These are phyloP conservation scores for Pseudogymnoascus sp. DNA, from an alignment of 2,329 filamentous ascomycete species.

Conservation along the genomic window DNA sequence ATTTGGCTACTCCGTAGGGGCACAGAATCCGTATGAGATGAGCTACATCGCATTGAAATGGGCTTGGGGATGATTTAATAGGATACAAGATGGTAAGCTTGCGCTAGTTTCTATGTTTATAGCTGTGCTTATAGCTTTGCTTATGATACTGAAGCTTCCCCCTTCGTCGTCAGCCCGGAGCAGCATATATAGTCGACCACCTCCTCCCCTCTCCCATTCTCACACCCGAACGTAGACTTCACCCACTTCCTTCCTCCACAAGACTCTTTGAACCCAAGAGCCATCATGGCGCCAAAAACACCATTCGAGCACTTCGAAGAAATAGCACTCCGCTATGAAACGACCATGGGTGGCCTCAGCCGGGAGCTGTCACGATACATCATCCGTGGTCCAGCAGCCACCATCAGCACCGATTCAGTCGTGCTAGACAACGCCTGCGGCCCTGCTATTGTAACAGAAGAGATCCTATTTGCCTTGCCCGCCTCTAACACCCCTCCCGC, in stretches of 20 bases:
- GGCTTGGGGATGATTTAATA: neutral
- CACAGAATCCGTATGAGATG: neutral
- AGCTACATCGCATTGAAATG: neutral
- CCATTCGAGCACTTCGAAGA: conserved; percentile 6
- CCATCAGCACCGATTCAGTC: neutral
- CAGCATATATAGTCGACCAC: neutral
- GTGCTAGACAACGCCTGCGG: conserved; percentile 27
- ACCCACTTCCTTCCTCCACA: neutral
- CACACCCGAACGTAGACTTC: neutral
- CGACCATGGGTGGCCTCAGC: conserved; percentile 16
- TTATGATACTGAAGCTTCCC: neutral
- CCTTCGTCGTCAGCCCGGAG: neutral
- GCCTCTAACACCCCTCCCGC: neutral
- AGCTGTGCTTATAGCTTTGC: neutral
- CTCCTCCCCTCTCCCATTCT: neutral
- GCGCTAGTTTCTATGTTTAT: neutral
- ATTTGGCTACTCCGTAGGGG: neutral
- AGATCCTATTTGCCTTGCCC: conserved; percentile 13
- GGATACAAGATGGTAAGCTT: neutral
- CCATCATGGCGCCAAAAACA: neutral
- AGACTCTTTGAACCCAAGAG: neutral
- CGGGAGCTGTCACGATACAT: conserved; percentile 16
- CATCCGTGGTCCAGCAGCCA: conserved; percentile 6
- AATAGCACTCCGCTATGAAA: conserved; percentile 18
- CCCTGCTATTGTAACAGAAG: conserved; percentile 21